Evolutionary conservation across 1,284 basidiomycete genomes (phyloP).

Genomic region (Papiliotrema nemorosa): DNA sequence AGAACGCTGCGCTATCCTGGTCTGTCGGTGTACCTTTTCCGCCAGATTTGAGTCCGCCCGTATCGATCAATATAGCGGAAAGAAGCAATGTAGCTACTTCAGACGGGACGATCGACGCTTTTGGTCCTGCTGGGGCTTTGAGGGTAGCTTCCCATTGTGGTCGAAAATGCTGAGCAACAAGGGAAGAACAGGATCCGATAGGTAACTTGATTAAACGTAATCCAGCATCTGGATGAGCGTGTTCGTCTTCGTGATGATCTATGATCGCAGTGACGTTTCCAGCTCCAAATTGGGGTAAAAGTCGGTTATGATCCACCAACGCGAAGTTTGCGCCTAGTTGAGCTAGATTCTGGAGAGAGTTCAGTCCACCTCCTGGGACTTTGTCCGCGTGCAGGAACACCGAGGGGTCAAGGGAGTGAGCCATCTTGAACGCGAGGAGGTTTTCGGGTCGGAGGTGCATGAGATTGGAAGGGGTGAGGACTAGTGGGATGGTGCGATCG

Average conservation of each 20-base stretch:
- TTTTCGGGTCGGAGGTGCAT: slow-evolving; percentile 84
- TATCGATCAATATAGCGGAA: slow-evolving; percentile 77
- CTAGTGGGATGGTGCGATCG: slow-evolving; percentile 63
- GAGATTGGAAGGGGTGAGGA: slow-evolving; percentile 67
- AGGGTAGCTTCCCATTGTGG: slow-evolving; percentile 35
- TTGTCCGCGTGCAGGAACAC: slow-evolving; percentile 49
- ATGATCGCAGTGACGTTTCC: slow-evolving; percentile 66
- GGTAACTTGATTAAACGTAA: slow-evolving; percentile 61
- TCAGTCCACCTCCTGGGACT: slow-evolving; percentile 15
- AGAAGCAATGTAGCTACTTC: slow-evolving; percentile 76
- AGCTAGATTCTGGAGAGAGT: not conserved
- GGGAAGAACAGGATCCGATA: slow-evolving; percentile 75
- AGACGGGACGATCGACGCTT: slow-evolving; percentile 34
- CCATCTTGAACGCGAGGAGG: slow-evolving; percentile 61
- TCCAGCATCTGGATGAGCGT: slow-evolving; percentile 59
- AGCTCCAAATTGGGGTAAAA: slow-evolving; percentile 57
- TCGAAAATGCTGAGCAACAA: slow-evolving; percentile 61
- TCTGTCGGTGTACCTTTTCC: slow-evolving; percentile 71
- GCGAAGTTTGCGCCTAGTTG: slow-evolving; percentile 60
- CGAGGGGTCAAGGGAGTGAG: slow-evolving; percentile 60
- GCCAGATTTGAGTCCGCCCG: slow-evolving; percentile 65
- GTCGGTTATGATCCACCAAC: slow-evolving; percentile 84
- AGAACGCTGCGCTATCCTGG: slow-evolving; percentile 58
- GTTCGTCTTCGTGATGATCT: slow-evolving; percentile 93
- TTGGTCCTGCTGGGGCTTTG: slow-evolving; percentile 17